Base-by-base conservation (phyloP, 2,329 filamentous ascomycete species). In the Hypoxylon sp. region DNA sequence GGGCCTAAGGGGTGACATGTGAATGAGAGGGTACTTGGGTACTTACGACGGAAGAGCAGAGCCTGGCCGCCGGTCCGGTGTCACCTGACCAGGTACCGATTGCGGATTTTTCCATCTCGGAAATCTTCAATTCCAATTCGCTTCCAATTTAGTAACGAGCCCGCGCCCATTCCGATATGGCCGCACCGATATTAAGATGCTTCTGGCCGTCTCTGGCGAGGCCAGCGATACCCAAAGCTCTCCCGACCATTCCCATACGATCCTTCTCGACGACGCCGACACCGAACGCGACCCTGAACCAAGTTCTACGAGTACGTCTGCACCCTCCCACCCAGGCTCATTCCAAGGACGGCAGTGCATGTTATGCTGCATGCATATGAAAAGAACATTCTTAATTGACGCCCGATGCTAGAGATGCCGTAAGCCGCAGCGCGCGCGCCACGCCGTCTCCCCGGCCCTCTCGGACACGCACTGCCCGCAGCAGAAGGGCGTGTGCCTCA, bases 401-500 rank as follows among this genome's bases (percentile, higher is more conserved):
- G 15, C 42, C 4, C 26, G 45, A 6, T 29, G 60, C 74, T 75
- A 87, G 74, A 91, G 92, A 67, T 93, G 91, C 72, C 90, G 95
- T 61, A 86, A 86, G 67, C 82, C 86, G 45, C 92, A 96, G 77
- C 85, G 85, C 57, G 90, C 90, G 1, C 91, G 95, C 64, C 92
- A 96, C 77, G 85, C 91, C 67, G 88, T 91, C 48, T 98, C 94
- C 2, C 95, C 95, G 0, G 93, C 94, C 18, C 84, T 99, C 50
- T 81, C 82, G 46, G 82, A 82, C 62, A 83, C 83, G 60, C 76
- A 85, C 48, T 84, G 90, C 38, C 92, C 95, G 3, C 86, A 90
- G 72, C 88, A 97, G 78, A 98, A 98, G 81, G 95, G 94, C 68
- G 95, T 99, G 31, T 98, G 95, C 76, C 80, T 99, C 64, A 93